These are phyloP conservation scores for Letharia lupina DNA, from an alignment of 495 filamentous ascomycete species.

Conservation along the genomic window DNA sequence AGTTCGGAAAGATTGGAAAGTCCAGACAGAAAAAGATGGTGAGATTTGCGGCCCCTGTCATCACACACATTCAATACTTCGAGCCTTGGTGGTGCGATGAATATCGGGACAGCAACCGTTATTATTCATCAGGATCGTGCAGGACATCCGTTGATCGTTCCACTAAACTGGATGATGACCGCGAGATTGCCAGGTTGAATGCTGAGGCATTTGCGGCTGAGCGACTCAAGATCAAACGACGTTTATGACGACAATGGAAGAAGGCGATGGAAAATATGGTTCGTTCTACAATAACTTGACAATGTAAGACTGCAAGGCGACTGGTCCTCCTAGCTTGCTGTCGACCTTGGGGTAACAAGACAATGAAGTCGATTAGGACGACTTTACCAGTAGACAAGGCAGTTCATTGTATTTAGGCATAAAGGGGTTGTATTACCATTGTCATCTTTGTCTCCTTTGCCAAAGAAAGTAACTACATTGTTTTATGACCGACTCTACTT, in stretches of 20 bases:
- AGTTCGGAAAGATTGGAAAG: not conserved
- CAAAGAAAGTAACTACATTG: not conserved
- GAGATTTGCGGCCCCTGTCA: not conserved
- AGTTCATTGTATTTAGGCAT: not conserved
- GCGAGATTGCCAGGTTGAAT: not conserved
- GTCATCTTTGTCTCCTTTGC: not conserved
- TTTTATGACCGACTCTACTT: not conserved
- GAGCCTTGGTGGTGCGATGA: not conserved
- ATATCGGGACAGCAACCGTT: not conserved
- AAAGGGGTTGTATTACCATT: not conserved
- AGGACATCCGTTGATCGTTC: not conserved
- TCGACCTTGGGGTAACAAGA: not conserved
- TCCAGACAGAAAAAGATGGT: not conserved
- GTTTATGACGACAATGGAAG: too few species aligned
- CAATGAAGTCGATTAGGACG: not conserved
- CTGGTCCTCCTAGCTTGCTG: not conserved
- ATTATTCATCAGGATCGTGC: not conserved
- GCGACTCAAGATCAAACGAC: too few species aligned
- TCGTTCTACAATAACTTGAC: not conserved
- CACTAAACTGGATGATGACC: not conserved
- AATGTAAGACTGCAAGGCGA: not conserved
- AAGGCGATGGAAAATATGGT: not conserved
- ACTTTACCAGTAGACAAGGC: not conserved
- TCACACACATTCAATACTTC: not conserved
- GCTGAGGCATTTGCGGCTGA: too few species aligned